Evolutionary conservation across 345 rosid species (phyloP).

Genomic region (Trapa bicornis): DNA sequence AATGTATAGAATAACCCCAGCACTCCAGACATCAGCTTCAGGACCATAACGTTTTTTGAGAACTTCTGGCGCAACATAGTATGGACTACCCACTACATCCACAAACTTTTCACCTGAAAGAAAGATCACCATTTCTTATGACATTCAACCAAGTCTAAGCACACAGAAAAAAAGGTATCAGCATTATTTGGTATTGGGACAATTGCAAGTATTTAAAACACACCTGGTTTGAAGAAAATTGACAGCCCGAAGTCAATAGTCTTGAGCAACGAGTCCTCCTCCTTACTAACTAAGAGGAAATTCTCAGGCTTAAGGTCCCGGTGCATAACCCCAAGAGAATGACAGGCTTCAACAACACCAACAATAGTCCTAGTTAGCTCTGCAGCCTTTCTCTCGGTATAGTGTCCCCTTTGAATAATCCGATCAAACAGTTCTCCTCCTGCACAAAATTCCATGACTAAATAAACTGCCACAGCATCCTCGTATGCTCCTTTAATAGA

Average conservation of each 20-base stretch:
- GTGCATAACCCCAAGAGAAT: constrained; percentile 42
- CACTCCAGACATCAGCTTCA: constrained; percentile 43
- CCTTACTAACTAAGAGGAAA: constrained; percentile 26
- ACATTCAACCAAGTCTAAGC: background rate
- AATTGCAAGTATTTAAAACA: background rate
- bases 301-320: constrained; percentile 42
- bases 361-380: constrained; percentile 37
- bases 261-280: constrained; percentile 28
- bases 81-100: constrained; percentile 41
- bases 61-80: constrained; percentile 43
- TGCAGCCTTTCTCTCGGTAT: constrained; percentile 30
- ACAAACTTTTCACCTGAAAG: constrained; percentile 26
- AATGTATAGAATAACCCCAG: constrained; percentile 37
- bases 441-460: constrained; percentile 36
- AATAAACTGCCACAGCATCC: constrained; percentile 34
- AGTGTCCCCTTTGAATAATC: constrained; percentile 32
- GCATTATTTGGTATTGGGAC: background rate
- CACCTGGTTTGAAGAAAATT: constrained; percentile 36
- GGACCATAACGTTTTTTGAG: constrained; percentile 31
- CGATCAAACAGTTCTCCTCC: constrained; percentile 42
- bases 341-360: constrained; percentile 38
- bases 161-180: background rate
- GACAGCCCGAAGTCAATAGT: constrained; percentile 42
- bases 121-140: background rate
- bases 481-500: constrained; percentile 30